These are phyloP conservation scores for peach (Prunus persica) DNA, from an alignment of 306 rosid genomes.

Conservation along the genomic window DNA sequence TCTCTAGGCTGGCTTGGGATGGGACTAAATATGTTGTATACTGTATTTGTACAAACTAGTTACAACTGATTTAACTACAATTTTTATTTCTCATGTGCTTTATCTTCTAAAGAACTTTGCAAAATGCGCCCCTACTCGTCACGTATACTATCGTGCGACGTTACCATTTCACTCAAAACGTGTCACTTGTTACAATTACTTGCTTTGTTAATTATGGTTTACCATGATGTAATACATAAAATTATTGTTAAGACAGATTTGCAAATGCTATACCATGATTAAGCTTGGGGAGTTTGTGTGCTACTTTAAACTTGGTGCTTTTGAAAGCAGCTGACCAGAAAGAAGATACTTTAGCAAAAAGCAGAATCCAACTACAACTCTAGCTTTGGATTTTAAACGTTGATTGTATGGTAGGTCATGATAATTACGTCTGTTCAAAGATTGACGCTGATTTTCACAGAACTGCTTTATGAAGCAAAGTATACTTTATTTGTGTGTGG, in stretches of 20 bases:
- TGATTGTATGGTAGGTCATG: background rate
- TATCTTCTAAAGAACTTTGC: background rate
- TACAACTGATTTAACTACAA: background rate
- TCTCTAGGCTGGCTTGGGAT: background rate
- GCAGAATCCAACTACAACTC: background rate
- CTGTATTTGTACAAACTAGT: background rate
- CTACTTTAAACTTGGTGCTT: background rate
- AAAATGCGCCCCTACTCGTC: background rate
- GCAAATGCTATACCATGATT: too few species aligned
- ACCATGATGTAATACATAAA: background rate
- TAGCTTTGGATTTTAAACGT: background rate
- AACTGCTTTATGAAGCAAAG: background rate
- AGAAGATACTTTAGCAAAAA: background rate
- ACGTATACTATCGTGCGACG: background rate
- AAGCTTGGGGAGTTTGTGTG: background rate
- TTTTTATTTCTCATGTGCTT: background rate
- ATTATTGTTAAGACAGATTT: too few species aligned
- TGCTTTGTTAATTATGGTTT: background rate
- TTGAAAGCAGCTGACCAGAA: background rate
- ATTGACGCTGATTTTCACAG: background rate
- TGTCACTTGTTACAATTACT: too few species aligned
- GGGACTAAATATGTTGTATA: background rate
- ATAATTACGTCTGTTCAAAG: background rate
- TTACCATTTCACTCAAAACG: background rate
- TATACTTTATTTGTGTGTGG: background rate